Evolutionary conservation across 1,139 yeast genomes (phyloP).

Genomic region (Protomyces lactucae-debilis): DNA sequence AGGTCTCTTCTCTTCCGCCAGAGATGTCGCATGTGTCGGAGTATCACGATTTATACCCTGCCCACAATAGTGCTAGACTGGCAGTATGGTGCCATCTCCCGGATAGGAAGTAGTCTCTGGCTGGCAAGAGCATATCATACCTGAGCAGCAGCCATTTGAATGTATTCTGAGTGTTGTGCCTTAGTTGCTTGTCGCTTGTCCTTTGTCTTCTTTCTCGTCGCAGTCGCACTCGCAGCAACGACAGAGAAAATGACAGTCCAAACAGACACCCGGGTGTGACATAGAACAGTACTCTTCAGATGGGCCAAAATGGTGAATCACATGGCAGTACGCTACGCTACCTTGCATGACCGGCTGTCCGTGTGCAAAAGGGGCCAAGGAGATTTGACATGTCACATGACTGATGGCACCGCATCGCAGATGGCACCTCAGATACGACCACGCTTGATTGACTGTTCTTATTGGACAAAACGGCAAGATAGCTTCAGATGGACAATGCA

Average conservation of each 20-base stretch:
- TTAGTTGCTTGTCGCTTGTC: neutral
- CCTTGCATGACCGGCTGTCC: too few species aligned
- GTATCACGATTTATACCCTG: neutral
- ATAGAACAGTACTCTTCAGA: neutral
- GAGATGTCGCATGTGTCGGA: neutral
- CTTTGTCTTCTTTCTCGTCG: neutral
- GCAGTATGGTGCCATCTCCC: neutral
- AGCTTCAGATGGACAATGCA: neutral
- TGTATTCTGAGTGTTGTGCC: neutral
- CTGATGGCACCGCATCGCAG: too few species aligned
- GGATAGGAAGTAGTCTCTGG: neutral
- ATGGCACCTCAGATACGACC: too few species aligned
- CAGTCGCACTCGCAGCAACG: neutral
- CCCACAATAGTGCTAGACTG: neutral
- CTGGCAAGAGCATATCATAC: neutral
- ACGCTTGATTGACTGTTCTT: too few species aligned
- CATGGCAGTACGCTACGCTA: too few species aligned
- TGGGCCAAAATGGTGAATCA: neutral
- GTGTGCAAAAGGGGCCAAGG: too few species aligned
- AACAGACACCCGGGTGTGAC: neutral
- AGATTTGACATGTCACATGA: too few species aligned
- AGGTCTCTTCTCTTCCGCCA: neutral
- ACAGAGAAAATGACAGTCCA: neutral
- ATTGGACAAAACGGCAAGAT: too few species aligned
- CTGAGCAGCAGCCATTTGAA: neutral